Evolutionary conservation across 345 rosid genomes (phyloP).

Genomic region (Eucalyptus tenuipes): DNA sequence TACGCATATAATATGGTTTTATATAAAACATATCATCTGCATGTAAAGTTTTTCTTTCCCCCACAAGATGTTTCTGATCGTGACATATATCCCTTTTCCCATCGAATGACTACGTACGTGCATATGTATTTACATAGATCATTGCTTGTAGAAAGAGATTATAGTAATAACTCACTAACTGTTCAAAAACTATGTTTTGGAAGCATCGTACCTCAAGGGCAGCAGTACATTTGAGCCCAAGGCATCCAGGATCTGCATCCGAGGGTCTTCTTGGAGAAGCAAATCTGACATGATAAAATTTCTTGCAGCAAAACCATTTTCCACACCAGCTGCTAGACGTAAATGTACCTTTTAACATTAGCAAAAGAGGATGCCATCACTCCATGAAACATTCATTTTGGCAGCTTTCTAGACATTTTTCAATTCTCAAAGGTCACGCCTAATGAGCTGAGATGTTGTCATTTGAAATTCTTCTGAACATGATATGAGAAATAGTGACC

Average conservation of each 20-base stretch:
- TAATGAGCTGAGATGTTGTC: background rate
- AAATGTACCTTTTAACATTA: conserved; percentile 1
- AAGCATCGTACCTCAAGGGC: conserved; percentile 6
- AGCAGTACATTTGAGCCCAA: conserved; percentile 18
- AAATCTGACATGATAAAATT: conserved; percentile 8
- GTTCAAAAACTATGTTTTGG: background rate
- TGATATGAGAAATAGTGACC: background rate
- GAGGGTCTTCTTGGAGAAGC: conserved; percentile 2
- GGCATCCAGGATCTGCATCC: background rate
- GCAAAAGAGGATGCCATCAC: background rate
- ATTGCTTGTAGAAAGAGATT: background rate
- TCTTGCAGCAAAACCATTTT: conserved; percentile 1
- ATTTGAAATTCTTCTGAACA: background rate
- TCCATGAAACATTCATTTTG: background rate
- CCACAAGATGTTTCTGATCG: background rate
- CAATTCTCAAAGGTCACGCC: background rate
- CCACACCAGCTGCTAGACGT: background rate
- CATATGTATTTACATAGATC: background rate
- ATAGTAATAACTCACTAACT: background rate
- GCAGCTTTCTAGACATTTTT: background rate
- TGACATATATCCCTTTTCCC: background rate
- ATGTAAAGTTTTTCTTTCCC: background rate
- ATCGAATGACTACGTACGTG: background rate
- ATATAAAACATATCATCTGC: background rate
- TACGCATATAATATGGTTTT: background rate